Evolutionary conservation across 164 flowering plant genomes (phyloP), one percentile per base, ranked within the genome.

Genomic region (Aristolochia fimbriata): DNA sequence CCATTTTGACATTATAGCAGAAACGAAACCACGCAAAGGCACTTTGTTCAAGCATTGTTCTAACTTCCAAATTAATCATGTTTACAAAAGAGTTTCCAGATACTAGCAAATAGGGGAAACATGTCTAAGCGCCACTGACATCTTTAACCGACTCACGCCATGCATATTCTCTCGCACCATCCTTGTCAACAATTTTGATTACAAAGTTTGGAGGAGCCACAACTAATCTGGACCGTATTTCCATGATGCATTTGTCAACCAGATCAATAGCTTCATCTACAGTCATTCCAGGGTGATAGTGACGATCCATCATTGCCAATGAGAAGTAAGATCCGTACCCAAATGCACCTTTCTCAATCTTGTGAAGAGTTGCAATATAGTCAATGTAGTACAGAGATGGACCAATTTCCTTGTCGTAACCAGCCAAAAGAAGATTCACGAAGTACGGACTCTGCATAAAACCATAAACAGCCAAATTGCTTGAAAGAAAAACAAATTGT

Each of bases 201-300:
- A 93, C 82, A 61, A 87, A 93, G 69, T 93, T 93, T 31, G 97
- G 98, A 4, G 98, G 98, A 33, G 98, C 96, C 41, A 90, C 89
- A 31, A 93, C 98, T 60, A 93, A 71, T 74, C 97, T 82, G 17
- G 91, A 81, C 17, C 97, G 60, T 41, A 93, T 88, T 76, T 93
- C 98, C 67, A 72, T 10, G 11, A 93, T 90, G 86, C 91, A 84
- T 67, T 84, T 83, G 59, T 93, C 98, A n/a, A 81, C 94, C 79
- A 93, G 65, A 46, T 82, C 87, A 4, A 88, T 61, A 15, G 98
- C 98, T 68, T 93, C 96, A 64, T 88, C 96, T 19, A 87, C 70
- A 0, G 94, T 71, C 97, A 93, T 90, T 60, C 85, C 84, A 46
- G 80, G 81, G 66, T 81, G 91, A 75, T 77, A 93, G 82, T 86